Percentiles rank a stretch among this genome's conserved stretches.
Conservation (phyloP, 495 filamentous ascomycete genomes). For the Aspergillus incahuasiensis region DNA sequence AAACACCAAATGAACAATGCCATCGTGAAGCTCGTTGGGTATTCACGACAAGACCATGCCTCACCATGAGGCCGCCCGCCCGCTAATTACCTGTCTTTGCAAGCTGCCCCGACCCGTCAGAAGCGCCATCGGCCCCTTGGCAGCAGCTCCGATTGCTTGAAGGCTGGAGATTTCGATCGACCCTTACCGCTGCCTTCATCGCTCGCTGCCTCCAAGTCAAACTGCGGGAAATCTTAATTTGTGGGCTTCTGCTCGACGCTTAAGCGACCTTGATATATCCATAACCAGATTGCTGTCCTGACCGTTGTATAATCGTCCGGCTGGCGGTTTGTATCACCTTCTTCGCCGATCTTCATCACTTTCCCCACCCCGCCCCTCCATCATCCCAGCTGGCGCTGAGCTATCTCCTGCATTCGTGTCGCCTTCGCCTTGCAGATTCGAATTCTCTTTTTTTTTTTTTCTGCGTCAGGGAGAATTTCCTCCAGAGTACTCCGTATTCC, state of each 20-base stretch:
- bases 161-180: conserved; percentile 34
- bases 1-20: conserved; percentile 7
- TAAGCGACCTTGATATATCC: conserved; percentile 6
- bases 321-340: conserved; percentile 3
- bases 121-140: conserved; percentile 22
- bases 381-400: conserved; percentile 8
- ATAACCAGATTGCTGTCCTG: conserved; percentile 1
- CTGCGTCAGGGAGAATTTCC: neutral
- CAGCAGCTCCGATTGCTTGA: conserved; percentile 35
- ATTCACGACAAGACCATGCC: conserved; percentile 3
- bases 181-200: conserved; percentile 22
- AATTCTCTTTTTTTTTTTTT: conserved; percentile 1
- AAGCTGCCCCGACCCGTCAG: conserved; percentile 12
- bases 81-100: conserved; percentile 30
- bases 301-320: neutral
- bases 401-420: conserved; percentile 19
- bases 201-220: conserved; percentile 9
- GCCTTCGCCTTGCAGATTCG: conserved; percentile 17
- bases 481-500: neutral
- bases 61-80: conserved; percentile 24
- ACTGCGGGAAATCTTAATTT: conserved; percentile 9
- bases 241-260: conserved; percentile 7
- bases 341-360: conserved; percentile 11
- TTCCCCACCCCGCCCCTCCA: conserved; percentile 12
- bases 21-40: conserved; percentile 37